A percentile compares a stretch with the other conserved stretches of the same genome.
phyloP scores from a whole-genome alignment of 345 rosid species.

The Limnanthes douglasii region DNA sequence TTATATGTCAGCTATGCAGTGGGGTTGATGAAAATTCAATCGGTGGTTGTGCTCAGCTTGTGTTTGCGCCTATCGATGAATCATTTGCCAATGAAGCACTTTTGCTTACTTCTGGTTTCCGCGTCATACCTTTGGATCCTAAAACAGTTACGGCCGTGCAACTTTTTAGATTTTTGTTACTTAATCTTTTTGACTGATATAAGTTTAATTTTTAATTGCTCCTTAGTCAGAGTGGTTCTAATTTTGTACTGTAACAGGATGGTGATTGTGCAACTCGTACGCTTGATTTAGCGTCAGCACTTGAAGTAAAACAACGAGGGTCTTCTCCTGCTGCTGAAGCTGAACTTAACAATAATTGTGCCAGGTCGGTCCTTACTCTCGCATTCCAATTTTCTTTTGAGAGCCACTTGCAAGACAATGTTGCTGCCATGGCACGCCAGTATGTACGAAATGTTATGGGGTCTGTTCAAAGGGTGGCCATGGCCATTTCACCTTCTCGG shows the following conservation, averaged over 20 bases:
- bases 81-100: constrained; percentile 98
- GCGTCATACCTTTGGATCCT: constrained; percentile 78
- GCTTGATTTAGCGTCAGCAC: constrained; percentile 78
- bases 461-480: constrained; percentile 94
- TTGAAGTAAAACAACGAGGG: constrained; percentile 54
- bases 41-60: constrained; percentile 92
- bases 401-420: constrained; percentile 66
- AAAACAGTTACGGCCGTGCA: constrained; percentile 40
- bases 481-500: constrained; percentile 77
- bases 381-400: constrained; percentile 90
- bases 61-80: constrained; percentile 90
- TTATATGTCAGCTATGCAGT: constrained; percentile 44
- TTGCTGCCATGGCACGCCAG: constrained; percentile 94
- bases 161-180: neutral
- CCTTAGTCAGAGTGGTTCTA: no score
- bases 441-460: constrained; percentile 78
- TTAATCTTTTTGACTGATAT: neutral
- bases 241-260: constrained; percentile 25
- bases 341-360: constrained; percentile 36
- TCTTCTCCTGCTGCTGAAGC: constrained; percentile 38
- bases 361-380: constrained; percentile 78
- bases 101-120: constrained; percentile 81
- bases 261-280: constrained; percentile 55
- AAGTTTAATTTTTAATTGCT: no score
- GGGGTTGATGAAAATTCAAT: constrained; percentile 88